phyloP scores from a whole-genome alignment of 2,329 filamentous ascomycete species.

The Lasiodiplodia theobromae region DNA sequence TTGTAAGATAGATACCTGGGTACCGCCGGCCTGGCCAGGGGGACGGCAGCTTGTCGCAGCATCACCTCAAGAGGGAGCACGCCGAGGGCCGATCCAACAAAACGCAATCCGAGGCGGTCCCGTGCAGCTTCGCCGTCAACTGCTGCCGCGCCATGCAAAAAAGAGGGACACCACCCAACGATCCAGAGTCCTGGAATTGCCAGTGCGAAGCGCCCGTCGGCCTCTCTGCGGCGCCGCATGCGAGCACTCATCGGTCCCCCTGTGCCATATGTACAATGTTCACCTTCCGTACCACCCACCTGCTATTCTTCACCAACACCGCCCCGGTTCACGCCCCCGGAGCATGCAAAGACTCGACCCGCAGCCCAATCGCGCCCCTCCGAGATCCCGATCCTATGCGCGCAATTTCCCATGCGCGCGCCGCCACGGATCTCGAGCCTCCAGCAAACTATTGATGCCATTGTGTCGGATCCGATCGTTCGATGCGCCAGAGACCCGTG shows the following conservation, averaged over 20 bases:
- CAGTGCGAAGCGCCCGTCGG: conserved; percentile 6
- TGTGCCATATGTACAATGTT: conserved; percentile 10
- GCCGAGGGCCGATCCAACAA: conserved; percentile 6
- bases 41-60: not conserved
- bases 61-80: not conserved
- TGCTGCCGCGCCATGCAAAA: conserved; percentile 13
- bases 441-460: conserved; percentile 26
- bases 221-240: conserved; percentile 9
- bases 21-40: not conserved
- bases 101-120: conserved; percentile 8
- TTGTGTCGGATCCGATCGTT: conserved; percentile 23
- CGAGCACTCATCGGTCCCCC: not conserved
- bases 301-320: conserved; percentile 19
- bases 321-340: conserved; percentile 13
- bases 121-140: conserved; percentile 3
- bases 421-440: conserved; percentile 19
- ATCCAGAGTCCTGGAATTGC: conserved; percentile 6
- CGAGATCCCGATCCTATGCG: conserved; percentile 25
- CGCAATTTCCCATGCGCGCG: conserved; percentile 26
- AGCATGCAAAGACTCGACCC: conserved; percentile 6
- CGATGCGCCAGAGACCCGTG: conserved; percentile 21
- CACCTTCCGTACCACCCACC: conserved; percentile 9
- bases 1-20: not conserved
- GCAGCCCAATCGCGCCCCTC: conserved; percentile 25
- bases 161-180: conserved; percentile 24